Base-by-base conservation (phyloP, 2,329 filamentous ascomycete species). In the Hypoxylon rubiginosum region DNA sequence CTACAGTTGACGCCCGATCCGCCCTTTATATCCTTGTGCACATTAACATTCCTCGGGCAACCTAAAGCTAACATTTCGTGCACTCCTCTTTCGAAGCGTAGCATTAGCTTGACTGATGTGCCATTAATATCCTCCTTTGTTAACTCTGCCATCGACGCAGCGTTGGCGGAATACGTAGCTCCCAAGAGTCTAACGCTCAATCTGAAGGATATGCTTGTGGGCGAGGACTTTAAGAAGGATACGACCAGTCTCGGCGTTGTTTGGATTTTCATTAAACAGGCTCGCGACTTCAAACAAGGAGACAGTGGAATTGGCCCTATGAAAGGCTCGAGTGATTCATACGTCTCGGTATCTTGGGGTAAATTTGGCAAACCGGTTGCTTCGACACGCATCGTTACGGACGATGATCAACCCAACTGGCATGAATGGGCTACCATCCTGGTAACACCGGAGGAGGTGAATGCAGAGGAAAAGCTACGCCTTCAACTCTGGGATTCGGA, bases 151-250 rank as follows among this genome's bases (percentile, higher is more conserved):
- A 88, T 93, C 54, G 90, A 92, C 70, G 90, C 91, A 1, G 91
- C 91, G 0, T 83, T 92, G 74, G 89, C 90, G 0, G 88, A 92
- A 74, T 93, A 93, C 68, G 91, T 93, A 0, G 91, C 91, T 0
- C 91, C 91, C 0, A 92, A 92, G 79, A 92, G 89, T 59, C 79
- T 93, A 56, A 92, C 91, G 0, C 81, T 93, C 5, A 89, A 93
- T 74, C 80, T 94, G 34, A 92, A 92, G 75, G 90, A 92, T 64
- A 93, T 93, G 89, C 84, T 94, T 11, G 85, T 91, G 7, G 91
- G 91, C 3, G 91, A 92, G 62, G 91, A 93, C 72, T 93, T 91
- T 81, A 93, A 93, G 77, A 92, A 92, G 74, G 90, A 93, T 67
- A 92, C 91, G 0, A 79, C 80, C 30, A 84, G 88, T 1, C 83